These are phyloP conservation scores for Pseudevernia furfuracea DNA, from an alignment of 495 filamentous ascomycete species.

Conservation along the genomic window DNA sequence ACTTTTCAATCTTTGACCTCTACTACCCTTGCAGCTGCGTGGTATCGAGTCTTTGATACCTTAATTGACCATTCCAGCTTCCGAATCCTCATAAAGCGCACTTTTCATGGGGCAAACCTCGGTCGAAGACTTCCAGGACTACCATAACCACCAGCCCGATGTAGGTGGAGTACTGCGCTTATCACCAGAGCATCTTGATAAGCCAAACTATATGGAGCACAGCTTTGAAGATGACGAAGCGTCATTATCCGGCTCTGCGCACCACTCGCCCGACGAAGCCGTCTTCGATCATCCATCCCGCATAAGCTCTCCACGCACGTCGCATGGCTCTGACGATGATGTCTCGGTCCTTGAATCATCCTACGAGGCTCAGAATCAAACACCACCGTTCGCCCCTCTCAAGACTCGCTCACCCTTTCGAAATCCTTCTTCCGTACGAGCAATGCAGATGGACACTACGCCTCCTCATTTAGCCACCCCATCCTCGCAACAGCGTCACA, in stretches of 20 bases:
- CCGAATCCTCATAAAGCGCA: background rate
- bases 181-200: constrained; percentile 4
- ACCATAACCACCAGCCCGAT: constrained; percentile 14
- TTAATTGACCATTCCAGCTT: background rate
- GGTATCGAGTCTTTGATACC: background rate
- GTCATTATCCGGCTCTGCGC: constrained; percentile 22
- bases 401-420: constrained; percentile 43
- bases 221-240: constrained; percentile 17
- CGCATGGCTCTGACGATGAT: constrained; percentile 24
- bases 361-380: constrained; percentile 10
- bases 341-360: constrained; percentile 22
- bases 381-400: constrained; percentile 23
- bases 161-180: background rate
- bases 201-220: constrained; percentile 4
- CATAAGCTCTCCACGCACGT: constrained; percentile 27
- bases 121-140: constrained; percentile 22
- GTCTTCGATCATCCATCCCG: constrained; percentile 24
- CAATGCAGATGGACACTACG: constrained; percentile 69
- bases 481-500: constrained; percentile 33
- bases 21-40: background rate
- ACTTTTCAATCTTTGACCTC: background rate
- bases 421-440: constrained; percentile 66
- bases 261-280: constrained; percentile 26
- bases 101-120: constrained; percentile 16
- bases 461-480: constrained; percentile 47